Evolutionary conservation across 2,329 filamentous ascomycete genomes (phyloP).

Genomic region (Tetracladium maxilliforme): DNA sequence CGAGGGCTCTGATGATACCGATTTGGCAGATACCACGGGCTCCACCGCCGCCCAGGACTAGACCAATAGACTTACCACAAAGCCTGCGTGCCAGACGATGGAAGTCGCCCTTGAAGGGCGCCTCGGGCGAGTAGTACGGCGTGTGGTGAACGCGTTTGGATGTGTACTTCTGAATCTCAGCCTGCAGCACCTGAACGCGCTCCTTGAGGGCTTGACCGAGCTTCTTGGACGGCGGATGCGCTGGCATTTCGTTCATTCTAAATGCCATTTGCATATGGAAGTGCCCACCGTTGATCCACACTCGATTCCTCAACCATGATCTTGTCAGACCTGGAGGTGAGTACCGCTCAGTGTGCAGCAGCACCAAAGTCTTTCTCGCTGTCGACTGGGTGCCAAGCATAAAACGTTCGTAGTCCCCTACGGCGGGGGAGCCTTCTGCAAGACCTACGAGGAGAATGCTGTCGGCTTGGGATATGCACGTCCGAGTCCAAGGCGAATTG

Average conservation of each 20-base stretch:
- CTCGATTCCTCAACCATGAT: slow-evolving; percentile 78
- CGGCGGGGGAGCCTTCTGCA: slow-evolving; percentile 75
- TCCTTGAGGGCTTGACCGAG: slow-evolving; percentile 82
- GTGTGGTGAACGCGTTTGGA: slow-evolving; percentile 81
- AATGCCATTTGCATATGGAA: slow-evolving; percentile 96
- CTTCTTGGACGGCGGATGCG: slow-evolving; percentile 59
- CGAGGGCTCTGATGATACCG: slow-evolving; percentile 84
- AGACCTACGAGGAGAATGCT: slow-evolving; percentile 87
- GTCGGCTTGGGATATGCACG: slow-evolving; percentile 92
- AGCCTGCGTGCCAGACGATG: slow-evolving; percentile 80
- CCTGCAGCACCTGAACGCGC: slow-evolving; percentile 84
- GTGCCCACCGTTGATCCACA: slow-evolving; percentile 97
- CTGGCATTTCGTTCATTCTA: slow-evolving; percentile 58
- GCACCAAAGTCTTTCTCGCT: slow-evolving; percentile 78
- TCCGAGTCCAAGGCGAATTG: slow-evolving; percentile 96
- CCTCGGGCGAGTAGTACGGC: slow-evolving; percentile 80
- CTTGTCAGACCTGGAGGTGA: slow-evolving; percentile 73
- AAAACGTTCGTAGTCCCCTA: slow-evolving; percentile 94
- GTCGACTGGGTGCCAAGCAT: slow-evolving; percentile 95
- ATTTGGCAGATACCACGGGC: slow-evolving; percentile 86
- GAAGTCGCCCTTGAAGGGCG: slow-evolving; percentile 91
- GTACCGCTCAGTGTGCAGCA: slow-evolving; percentile 81
- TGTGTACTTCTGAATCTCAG: slow-evolving; percentile 96
- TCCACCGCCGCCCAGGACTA: slow-evolving; percentile 88
- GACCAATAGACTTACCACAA: slow-evolving; percentile 85